Conservation (phyloP, 305 asterid genomes). For the Stenogyne calaminthoides region DNA sequence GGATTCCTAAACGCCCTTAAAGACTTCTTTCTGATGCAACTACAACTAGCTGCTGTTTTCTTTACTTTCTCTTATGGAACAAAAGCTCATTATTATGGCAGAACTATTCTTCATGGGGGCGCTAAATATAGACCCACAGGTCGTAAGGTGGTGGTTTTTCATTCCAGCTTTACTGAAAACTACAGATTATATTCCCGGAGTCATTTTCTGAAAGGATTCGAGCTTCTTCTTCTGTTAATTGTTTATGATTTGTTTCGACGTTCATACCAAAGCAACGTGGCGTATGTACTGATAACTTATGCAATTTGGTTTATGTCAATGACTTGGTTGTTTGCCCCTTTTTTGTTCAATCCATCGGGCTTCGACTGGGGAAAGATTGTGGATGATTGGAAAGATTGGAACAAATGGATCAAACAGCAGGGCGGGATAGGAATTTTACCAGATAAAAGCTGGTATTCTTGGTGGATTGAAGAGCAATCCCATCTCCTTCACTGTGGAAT, state of each 20-base stretch:
- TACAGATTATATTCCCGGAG: slow-evolving; percentile 89
- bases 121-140: slow-evolving; percentile 97
- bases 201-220: slow-evolving; percentile 92
- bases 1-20: slow-evolving; percentile 90
- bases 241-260: slow-evolving; percentile 78
- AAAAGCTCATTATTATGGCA: slow-evolving; percentile 87
- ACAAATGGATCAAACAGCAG: slow-evolving; percentile 94
- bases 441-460: slow-evolving; percentile 97
- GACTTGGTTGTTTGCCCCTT: slow-evolving; percentile 95
- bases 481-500: slow-evolving; percentile 85
- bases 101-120: slow-evolving; percentile 98
- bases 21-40: slow-evolving; percentile 95
- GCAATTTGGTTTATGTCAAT: slow-evolving; percentile 98
- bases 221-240: slow-evolving; percentile 70
- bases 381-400: slow-evolving; percentile 98
- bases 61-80: slow-evolving; percentile 93
- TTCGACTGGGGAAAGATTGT: slow-evolving; percentile 90
- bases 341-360: slow-evolving; percentile 95
- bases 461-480: slow-evolving; percentile 97
- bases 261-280: slow-evolving; percentile 68
- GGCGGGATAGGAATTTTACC: slow-evolving; percentile 95
- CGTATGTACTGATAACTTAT: slow-evolving; percentile 77
- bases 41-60: slow-evolving; percentile 94
- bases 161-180: slow-evolving; percentile 86
- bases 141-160: slow-evolving; percentile 90